Evolutionary conservation across 805 yeast genomes (phyloP).

Genomic region (baker's yeast (Saccharomyces cerevisiae)): DNA sequence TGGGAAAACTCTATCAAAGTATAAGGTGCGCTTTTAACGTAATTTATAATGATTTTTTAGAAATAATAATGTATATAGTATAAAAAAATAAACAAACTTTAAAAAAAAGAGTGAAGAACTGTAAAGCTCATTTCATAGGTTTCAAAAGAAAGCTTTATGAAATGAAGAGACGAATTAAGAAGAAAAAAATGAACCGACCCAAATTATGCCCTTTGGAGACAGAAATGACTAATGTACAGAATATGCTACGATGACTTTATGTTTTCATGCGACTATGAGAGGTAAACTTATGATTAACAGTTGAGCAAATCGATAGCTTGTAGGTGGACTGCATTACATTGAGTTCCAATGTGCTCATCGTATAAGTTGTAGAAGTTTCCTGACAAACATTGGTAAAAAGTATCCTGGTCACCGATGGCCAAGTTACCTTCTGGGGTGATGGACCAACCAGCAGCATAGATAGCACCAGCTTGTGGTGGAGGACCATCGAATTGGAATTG

Average conservation of each 20-base stretch:
- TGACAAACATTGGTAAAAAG: conserved; percentile 65
- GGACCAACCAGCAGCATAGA: conserved; percentile 64
- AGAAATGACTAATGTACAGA: conserved; percentile 1
- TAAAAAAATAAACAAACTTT: neutral
- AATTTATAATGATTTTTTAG: neutral
- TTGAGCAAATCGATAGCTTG: conserved; percentile 47
- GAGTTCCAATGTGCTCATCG: conserved; percentile 51
- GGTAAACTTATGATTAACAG: conserved; percentile 32
- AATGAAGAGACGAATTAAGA: neutral
- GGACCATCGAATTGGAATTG: conserved; percentile 85
- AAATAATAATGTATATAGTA: conserved; percentile 1
- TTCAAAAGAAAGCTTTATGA: neutral
- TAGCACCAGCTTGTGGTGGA: conserved; percentile 75
- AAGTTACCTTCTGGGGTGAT: conserved; percentile 47
- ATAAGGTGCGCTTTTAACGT: too few relatives aligned
- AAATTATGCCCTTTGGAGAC: neutral
- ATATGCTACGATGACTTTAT: neutral
- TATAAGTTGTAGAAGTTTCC: conserved; percentile 75
- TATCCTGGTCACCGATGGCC: conserved; percentile 53
- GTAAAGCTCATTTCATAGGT: neutral
- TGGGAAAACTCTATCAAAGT: too few relatives aligned
- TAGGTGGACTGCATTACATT: conserved; percentile 57
- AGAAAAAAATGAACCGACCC: neutral
- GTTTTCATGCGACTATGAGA: neutral
- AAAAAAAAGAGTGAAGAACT: neutral